These are phyloP conservation scores for Xylaria polymorpha DNA, from an alignment of 2,329 filamentous ascomycete genomes.

Conservation along the genomic window DNA sequence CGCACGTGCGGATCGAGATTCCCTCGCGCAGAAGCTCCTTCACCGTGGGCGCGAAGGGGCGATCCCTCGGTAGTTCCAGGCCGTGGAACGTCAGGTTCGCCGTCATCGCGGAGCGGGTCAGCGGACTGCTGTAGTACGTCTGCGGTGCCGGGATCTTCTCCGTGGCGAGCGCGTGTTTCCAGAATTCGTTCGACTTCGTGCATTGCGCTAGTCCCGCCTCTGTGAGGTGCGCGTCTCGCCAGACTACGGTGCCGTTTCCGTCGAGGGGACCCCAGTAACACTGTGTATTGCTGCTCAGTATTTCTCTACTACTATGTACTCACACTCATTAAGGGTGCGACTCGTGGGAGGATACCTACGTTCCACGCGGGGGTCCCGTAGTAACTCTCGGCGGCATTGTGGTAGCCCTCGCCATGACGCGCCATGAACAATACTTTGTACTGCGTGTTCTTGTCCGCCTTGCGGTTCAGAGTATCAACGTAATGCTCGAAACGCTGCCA, in stretches of 20 bases:
- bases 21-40: constrained; percentile 75
- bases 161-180: constrained; percentile 62
- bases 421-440: constrained; percentile 77
- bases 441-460: constrained; percentile 57
- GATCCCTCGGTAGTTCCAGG: constrained; percentile 62
- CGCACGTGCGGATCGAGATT: constrained; percentile 75
- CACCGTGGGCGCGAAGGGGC: constrained; percentile 67
- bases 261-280: constrained; percentile 74
- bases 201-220: constrained; percentile 67
- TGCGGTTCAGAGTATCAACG: constrained; percentile 65
- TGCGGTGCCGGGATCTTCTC: constrained; percentile 70
- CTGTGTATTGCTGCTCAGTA: constrained; percentile 47
- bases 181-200: constrained; percentile 68
- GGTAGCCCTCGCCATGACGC: constrained; percentile 76
- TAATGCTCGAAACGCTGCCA: constrained; percentile 74
- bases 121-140: constrained; percentile 72
- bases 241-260: constrained; percentile 71
- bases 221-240: constrained; percentile 74
- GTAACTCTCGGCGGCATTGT: constrained; percentile 71
- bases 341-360: constrained; percentile 53
- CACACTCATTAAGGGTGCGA: not conserved
- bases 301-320: not conserved
- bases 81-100: constrained; percentile 69
- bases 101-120: constrained; percentile 72
- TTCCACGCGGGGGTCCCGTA: constrained; percentile 78